Conservation (phyloP, 1,139 yeast species). For the Saccharomycopsis crataegensis region DNA sequence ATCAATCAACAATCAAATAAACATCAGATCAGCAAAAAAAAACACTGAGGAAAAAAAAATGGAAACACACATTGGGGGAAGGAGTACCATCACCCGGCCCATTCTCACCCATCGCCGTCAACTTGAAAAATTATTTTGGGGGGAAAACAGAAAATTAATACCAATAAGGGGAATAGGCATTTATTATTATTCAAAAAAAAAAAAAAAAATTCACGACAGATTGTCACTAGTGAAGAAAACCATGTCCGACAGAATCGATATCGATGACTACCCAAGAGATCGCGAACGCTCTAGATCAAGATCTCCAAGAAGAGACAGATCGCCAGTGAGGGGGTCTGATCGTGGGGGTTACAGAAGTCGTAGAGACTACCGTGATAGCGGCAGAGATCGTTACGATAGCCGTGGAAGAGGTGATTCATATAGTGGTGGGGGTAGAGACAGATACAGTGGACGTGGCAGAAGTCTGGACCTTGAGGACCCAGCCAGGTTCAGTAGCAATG, state of each 20-base stretch:
- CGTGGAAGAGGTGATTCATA: slow-evolving; percentile 27
- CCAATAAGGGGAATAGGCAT: too few relatives aligned
- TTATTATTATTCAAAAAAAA: too few relatives aligned
- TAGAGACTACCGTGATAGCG: slow-evolving; percentile 20
- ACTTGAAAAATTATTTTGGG: too few relatives aligned
- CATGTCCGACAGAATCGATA: slow-evolving; percentile 46
- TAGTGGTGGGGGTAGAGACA: slow-evolving; percentile 22
- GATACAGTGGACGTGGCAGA: slow-evolving; percentile 22
- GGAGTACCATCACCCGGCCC: too few relatives aligned
- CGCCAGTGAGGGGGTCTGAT: slow-evolving; percentile 28
- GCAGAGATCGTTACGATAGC: slow-evolving; percentile 22
- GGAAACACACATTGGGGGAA: too few relatives aligned
- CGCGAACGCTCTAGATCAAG: slow-evolving; percentile 43
- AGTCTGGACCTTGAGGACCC: slow-evolving; percentile 24
- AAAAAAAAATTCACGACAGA: too few relatives aligned
- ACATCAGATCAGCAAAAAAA: too few relatives aligned
- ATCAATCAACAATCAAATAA: too few relatives aligned
- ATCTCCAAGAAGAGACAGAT: slow-evolving; percentile 30
- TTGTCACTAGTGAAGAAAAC: background rate
- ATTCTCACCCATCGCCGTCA: too few relatives aligned
- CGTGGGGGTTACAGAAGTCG: slow-evolving; percentile 25
- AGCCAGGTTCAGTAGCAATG: slow-evolving; percentile 22
- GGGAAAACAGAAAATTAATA: too few relatives aligned
- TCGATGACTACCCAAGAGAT: slow-evolving; percentile 37
- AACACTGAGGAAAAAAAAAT: too few relatives aligned